phyloP scores from a whole-genome alignment of 305 asterid species.

The Coffea humblotiana region DNA sequence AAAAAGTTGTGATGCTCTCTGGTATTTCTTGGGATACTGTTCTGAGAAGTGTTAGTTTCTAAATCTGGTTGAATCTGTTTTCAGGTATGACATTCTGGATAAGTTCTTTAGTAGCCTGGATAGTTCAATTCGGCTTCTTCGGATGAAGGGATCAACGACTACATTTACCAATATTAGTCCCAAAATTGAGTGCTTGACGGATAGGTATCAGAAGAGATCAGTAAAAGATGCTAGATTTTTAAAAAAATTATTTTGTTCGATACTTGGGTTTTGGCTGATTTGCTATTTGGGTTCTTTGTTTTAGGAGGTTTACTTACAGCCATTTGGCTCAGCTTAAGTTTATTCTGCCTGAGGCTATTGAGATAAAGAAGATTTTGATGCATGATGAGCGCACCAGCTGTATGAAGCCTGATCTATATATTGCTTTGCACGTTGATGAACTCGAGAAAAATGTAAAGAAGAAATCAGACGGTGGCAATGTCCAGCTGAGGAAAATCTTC shows the following conservation, averaged over 20 bases:
- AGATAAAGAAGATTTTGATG: slow-evolving; percentile 54
- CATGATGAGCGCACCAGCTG: slow-evolving; percentile 69
- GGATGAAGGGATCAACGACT: slow-evolving; percentile 47
- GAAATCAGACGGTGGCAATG: slow-evolving; percentile 44
- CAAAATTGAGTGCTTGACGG: slow-evolving; percentile 59
- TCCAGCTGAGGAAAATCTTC: slow-evolving; percentile 61
- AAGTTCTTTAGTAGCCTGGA: slow-evolving; percentile 69
- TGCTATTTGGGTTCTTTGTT: slow-evolving; percentile 12
- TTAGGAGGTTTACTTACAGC: slow-evolving; percentile 67
- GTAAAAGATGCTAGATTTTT: background rate
- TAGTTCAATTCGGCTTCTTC: slow-evolving; percentile 43
- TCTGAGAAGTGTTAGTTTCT: background rate
- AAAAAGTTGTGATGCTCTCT: background rate
- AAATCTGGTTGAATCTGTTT: slow-evolving; percentile 2
- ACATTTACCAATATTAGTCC: slow-evolving; percentile 57
- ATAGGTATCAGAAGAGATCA: slow-evolving; percentile 46
- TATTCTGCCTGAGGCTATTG: slow-evolving; percentile 80
- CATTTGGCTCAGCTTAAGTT: slow-evolving; percentile 87
- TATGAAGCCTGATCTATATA: slow-evolving; percentile 67
- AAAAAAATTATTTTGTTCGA: background rate
- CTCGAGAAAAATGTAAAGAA: slow-evolving; percentile 36
- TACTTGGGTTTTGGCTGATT: background rate
- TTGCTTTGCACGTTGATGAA: slow-evolving; percentile 27
- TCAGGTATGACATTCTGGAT: slow-evolving; percentile 72
- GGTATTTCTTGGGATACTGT: background rate